Conservation (phyloP, 2,329 filamentous ascomycete genomes). For the Fusarium lyarnte region DNA sequence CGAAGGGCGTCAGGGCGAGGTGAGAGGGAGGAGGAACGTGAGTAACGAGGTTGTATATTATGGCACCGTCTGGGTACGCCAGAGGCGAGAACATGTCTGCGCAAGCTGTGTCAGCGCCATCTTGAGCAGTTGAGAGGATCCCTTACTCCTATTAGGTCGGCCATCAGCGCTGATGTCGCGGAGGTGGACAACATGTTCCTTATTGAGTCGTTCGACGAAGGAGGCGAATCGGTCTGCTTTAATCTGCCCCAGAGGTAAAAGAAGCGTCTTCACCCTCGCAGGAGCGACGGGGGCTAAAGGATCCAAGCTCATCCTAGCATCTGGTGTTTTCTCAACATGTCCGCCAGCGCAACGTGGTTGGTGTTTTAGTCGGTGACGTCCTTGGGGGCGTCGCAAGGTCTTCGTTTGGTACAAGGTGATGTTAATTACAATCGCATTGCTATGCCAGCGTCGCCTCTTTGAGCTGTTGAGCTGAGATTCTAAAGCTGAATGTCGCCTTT, state of each 20-base stretch:
- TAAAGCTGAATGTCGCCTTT: constrained; percentile 7
- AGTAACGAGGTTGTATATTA: constrained; percentile 88
- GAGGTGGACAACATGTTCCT: constrained; percentile 83
- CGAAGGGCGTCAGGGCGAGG: constrained; percentile 84
- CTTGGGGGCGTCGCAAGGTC: constrained; percentile 16
- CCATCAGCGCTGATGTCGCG: constrained; percentile 87
- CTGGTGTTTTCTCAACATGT: constrained; percentile 49
- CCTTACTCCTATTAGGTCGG: constrained; percentile 83
- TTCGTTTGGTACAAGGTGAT: neutral
- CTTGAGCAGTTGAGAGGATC: constrained; percentile 7
- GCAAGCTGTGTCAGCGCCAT: constrained; percentile 30
- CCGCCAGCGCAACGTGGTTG: constrained; percentile 34
- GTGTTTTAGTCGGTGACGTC: constrained; percentile 30
- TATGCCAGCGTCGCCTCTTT: neutral
- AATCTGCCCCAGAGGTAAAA: constrained; percentile 88
- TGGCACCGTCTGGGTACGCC: constrained; percentile 84
- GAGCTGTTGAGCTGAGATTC: constrained; percentile 4
- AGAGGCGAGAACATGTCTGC: constrained; percentile 93
- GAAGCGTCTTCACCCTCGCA: constrained; percentile 86
- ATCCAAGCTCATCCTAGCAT: constrained; percentile 84
- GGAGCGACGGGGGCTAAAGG: constrained; percentile 90
- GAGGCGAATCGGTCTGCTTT: constrained; percentile 80
- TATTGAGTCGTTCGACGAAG: constrained; percentile 81
- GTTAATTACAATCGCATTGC: constrained; percentile 31
- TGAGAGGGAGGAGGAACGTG: constrained; percentile 83